Evolutionary conservation across 2,329 filamentous ascomycete genomes (phyloP).

Genomic region (Phialemoniopsis sp.): DNA sequence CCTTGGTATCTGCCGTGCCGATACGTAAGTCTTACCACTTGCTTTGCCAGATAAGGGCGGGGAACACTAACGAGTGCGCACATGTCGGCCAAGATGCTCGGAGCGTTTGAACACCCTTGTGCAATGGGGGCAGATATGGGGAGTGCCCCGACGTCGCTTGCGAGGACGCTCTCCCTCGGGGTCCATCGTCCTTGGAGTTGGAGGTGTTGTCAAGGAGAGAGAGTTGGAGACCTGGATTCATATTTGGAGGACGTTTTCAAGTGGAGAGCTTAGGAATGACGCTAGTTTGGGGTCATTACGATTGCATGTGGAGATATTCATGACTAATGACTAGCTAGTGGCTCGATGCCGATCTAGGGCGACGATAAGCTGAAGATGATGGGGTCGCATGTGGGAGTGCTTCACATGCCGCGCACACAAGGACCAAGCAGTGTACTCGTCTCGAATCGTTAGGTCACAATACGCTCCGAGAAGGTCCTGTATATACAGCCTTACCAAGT

Average conservation of each 20-base stretch:
- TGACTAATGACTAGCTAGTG: neutral
- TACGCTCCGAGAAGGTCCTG: too few species aligned
- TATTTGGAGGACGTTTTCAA: neutral
- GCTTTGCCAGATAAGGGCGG: neutral
- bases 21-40: neutral
- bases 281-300: too few species aligned
- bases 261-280: too few species aligned
- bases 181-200: slow-evolving; percentile 5
- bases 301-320: too few species aligned
- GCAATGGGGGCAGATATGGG: slow-evolving; percentile 33
- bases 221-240: slow-evolving; percentile 1
- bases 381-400: too few species aligned
- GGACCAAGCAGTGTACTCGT: too few species aligned
- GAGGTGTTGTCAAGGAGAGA: slow-evolving; percentile 6
- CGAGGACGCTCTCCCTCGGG: slow-evolving; percentile 6
- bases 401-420: too few species aligned
- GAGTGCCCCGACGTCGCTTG: slow-evolving; percentile 11
- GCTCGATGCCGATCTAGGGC: slow-evolving; percentile 6
- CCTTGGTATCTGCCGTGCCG: slow-evolving; percentile 35
- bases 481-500: too few species aligned
- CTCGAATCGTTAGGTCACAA: too few species aligned
- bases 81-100: slow-evolving; percentile 40
- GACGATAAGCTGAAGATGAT: too few species aligned
- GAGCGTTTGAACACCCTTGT: slow-evolving; percentile 38
- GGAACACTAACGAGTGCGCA: slow-evolving; percentile 35